These are phyloP conservation scores for Xylaria sp. DNA, from an alignment of 2,329 filamentous ascomycete species.

Conservation along the genomic window DNA sequence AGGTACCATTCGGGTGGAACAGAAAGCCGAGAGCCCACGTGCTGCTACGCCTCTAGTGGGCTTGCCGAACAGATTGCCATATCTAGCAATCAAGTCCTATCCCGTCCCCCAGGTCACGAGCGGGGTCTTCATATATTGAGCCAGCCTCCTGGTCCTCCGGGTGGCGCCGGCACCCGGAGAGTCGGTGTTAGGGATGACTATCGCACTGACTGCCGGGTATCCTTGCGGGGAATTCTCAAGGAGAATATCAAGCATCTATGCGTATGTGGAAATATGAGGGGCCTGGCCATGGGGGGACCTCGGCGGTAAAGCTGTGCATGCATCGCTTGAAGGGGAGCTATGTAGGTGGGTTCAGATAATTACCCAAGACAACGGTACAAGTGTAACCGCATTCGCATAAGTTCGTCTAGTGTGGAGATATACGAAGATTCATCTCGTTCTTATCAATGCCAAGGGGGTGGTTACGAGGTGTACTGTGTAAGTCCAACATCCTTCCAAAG, in stretches of 20 bases:
- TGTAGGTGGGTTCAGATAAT: not conserved
- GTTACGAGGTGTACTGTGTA: not conserved
- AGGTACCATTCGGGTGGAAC: conserved; percentile 31
- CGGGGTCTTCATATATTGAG: conserved; percentile 14
- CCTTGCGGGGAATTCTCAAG: not conserved
- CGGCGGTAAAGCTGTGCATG: not conserved
- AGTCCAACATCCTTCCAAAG: not conserved
- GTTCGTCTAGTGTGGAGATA: not conserved
- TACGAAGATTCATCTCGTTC: not conserved
- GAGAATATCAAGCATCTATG: not conserved
- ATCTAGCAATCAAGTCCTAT: conserved; percentile 8
- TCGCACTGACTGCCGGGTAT: conserved; percentile 4
- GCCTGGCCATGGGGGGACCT: not conserved
- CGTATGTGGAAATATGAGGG: not conserved
- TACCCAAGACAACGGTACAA: not conserved
- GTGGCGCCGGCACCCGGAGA: conserved; percentile 20
- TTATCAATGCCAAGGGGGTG: not conserved
- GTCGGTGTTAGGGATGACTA: conserved; percentile 3
- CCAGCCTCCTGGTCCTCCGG: conserved; percentile 10
- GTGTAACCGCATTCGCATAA: not conserved
- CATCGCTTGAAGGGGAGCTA: not conserved
- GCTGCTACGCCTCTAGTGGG: conserved; percentile 20
- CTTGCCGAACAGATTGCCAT: conserved; percentile 19
- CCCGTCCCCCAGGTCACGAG: conserved; percentile 16
- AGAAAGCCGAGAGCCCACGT: conserved; percentile 19